A percentile compares a stretch with the other conserved stretches of the same genome.
Conservation (phyloP, 2,329 filamentous ascomycete species). For the Chrysosporium queenslandicum region DNA sequence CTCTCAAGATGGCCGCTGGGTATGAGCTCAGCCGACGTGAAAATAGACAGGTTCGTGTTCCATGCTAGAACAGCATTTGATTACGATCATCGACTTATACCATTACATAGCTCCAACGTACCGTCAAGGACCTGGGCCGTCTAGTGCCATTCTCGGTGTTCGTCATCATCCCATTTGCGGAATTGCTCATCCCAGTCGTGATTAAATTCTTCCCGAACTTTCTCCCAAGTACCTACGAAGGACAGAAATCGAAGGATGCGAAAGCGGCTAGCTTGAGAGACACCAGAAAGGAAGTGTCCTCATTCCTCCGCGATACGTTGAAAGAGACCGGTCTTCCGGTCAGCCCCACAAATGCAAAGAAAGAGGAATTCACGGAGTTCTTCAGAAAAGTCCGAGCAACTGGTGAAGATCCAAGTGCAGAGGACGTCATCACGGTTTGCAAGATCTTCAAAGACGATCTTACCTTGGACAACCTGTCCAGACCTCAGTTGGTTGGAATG, state of each 20-base stretch:
- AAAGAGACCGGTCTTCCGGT: constrained; percentile 88
- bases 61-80: not conserved
- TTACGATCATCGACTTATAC: constrained; percentile 11
- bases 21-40: constrained; percentile 94
- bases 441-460: constrained; percentile 98
- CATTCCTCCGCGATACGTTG: constrained; percentile 77
- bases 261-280: constrained; percentile 73
- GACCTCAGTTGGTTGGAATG: constrained; percentile 92
- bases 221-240: constrained; percentile 94
- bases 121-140: constrained; percentile 84
- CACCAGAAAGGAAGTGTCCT: constrained; percentile 87
- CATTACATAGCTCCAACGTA: constrained; percentile 58
- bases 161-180: constrained; percentile 90
- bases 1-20: constrained; percentile 92
- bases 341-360: constrained; percentile 71
- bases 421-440: constrained; percentile 97
- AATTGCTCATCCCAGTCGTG: constrained; percentile 81
- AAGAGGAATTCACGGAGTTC: constrained; percentile 89
- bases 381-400: constrained; percentile 93
- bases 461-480: constrained; percentile 90
- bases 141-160: constrained; percentile 95
- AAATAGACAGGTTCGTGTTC: constrained; percentile 58
- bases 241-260: constrained; percentile 75
- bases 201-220: constrained; percentile 94
- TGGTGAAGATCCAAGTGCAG: constrained; percentile 74